Percentiles rank a stretch among this genome's conserved stretches.
phyloP scores from a whole-genome alignment of 148 eudicot genomes.

The Chenopodium suecicum region DNA sequence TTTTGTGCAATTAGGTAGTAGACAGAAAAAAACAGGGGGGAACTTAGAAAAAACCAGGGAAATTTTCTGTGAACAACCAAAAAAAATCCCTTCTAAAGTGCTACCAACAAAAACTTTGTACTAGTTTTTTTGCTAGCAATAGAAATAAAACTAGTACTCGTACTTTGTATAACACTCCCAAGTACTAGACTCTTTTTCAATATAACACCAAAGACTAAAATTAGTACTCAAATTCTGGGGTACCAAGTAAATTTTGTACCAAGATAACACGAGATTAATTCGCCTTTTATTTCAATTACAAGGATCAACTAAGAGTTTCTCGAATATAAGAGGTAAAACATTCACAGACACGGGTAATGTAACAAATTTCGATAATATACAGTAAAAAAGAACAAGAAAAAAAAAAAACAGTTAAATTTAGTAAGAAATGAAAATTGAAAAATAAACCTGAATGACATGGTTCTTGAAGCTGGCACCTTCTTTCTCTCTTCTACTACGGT shows the following conservation, averaged over 20 bases:
- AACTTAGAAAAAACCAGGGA: background rate
- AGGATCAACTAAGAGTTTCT: background rate
- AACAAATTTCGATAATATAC: too few species aligned
- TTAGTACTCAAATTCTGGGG: too few species aligned
- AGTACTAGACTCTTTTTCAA: background rate
- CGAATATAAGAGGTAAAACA: background rate
- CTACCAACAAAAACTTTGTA: background rate
- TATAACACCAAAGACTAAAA: too few species aligned
- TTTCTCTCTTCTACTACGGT: constrained; percentile 45
- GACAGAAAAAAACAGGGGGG: background rate
- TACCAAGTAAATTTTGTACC: too few species aligned
- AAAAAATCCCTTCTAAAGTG: background rate
- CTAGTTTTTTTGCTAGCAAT: background rate
- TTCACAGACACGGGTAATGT: too few species aligned
- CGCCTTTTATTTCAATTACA: background rate
- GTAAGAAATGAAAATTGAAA: background rate
- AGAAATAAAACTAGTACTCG: too few species aligned
- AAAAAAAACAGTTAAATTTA: too few species aligned
- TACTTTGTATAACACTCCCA: background rate
- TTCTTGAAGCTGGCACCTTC: constrained; percentile 52
- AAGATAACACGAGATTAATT: background rate
- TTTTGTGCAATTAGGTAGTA: background rate
- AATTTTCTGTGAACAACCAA: background rate
- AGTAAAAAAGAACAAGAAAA: too few species aligned
- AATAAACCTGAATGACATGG: constrained; percentile 50